These are phyloP conservation scores for Apiospora saccharicola DNA, from an alignment of 2,329 filamentous ascomycete species.

Conservation along the genomic window DNA sequence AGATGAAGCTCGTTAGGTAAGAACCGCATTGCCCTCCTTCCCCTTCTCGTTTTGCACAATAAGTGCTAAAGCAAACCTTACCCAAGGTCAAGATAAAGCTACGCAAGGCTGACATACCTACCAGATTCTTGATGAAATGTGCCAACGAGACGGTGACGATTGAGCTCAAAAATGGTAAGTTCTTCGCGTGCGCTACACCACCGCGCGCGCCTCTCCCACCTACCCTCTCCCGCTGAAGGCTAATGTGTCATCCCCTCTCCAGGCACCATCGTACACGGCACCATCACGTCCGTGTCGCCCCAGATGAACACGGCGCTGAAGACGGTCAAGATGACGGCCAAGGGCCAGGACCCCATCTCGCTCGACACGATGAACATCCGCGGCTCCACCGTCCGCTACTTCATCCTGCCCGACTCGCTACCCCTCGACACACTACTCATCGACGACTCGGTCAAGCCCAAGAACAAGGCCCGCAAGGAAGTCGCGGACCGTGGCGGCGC, in stretches of 20 bases:
- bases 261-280: constrained; percentile 97
- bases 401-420: constrained; percentile 93
- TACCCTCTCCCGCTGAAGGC: neutral
- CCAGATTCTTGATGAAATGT: constrained; percentile 98
- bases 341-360: constrained; percentile 84
- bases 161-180: constrained; percentile 94
- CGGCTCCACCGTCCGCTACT: constrained; percentile 94
- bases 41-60: constrained; percentile 43
- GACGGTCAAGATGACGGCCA: constrained; percentile 94
- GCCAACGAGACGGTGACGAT: constrained; percentile 98
- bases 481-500: constrained; percentile 66
- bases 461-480: constrained; percentile 99
- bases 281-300: constrained; percentile 93
- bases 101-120: constrained; percentile 31
- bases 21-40: constrained; percentile 41
- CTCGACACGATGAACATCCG: constrained; percentile 97
- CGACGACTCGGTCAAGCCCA: constrained; percentile 96
- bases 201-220: neutral
- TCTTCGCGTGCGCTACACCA: constrained; percentile 15
- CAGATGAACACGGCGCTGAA: constrained; percentile 98
- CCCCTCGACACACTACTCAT: constrained; percentile 95
- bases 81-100: constrained; percentile 40
- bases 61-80: constrained; percentile 51
- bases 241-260: neutral
- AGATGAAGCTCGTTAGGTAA: constrained; percentile 97